phyloP scores from a whole-genome alignment of 306 rosid genomes.

The Ormosia semicastrata region DNA sequence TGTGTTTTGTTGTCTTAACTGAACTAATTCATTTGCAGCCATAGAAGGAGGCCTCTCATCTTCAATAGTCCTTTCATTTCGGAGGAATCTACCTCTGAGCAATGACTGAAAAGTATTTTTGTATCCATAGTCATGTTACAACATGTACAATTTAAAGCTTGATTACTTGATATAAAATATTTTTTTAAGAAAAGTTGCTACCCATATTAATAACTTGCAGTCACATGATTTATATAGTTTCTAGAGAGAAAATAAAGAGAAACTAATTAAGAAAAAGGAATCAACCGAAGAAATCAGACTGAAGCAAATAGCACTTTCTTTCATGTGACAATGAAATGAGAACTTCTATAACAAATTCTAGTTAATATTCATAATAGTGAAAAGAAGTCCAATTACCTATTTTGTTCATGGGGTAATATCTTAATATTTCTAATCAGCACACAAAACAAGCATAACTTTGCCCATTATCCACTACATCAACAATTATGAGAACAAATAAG shows the following conservation, averaged over 20 bases:
- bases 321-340: conserved; percentile 3
- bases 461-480: conserved; percentile 7
- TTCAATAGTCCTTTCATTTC: conserved; percentile 89
- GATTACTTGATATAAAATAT: not conserved
- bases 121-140: conserved; percentile 34
- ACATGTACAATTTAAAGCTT: not conserved
- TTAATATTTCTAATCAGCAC: not conserved
- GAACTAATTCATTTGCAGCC: conserved; percentile 90
- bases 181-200: not conserved
- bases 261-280: not conserved
- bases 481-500: not conserved
- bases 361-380: not conserved
- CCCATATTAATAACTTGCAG: not conserved
- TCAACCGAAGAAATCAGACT: not conserved
- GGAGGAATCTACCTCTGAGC: conserved; percentile 97
- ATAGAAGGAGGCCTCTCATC: conserved; percentile 90
- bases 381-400: not conserved
- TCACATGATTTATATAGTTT: not conserved
- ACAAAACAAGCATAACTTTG: conserved; percentile 8
- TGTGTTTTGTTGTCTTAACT: conserved; percentile 83
- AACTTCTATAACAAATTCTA: not conserved
- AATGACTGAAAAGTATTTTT: conserved; percentile 62
- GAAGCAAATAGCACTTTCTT: not conserved
- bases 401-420: not conserved
- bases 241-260: not conserved